Conservation (phyloP, 2,329 filamentous ascomycete species). For the Ophiostoma himal-ulmi region DNA sequence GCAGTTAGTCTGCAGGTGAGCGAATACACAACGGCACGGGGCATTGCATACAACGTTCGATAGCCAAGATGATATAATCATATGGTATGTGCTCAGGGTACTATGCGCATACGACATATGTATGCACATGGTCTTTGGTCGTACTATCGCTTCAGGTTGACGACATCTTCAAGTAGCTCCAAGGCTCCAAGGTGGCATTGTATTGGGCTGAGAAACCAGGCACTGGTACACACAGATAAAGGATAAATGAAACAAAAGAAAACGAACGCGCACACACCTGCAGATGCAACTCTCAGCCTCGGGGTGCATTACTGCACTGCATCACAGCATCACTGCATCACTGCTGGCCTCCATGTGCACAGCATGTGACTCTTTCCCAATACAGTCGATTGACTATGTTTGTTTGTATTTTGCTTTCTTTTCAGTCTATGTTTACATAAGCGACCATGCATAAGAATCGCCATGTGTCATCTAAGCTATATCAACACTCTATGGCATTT, state of each 20-base stretch:
- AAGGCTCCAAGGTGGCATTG: neutral
- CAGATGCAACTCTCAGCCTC: neutral
- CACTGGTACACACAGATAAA: neutral
- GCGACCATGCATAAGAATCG: neutral
- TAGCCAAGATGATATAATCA: neutral
- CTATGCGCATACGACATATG: neutral
- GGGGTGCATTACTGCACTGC: neutral
- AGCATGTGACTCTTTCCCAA: neutral
- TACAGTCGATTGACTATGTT: neutral
- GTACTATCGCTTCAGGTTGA: neutral
- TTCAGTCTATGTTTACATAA: no score
- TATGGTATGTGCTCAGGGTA: no score
- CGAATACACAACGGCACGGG: neutral
- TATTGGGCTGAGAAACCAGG: neutral
- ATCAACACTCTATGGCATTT: no score
- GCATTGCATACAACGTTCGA: neutral
- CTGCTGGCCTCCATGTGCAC: neutral
- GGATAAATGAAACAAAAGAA: neutral
- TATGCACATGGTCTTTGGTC: neutral
- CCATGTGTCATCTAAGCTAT: no score
- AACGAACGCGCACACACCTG: neutral
- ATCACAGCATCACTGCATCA: neutral
- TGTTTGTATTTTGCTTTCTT: neutral
- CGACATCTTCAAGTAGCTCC: neutral
- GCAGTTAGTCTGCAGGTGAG: neutral